phyloP scores from a whole-genome alignment of 2,329 filamentous ascomycete genomes.

The Talaromyces piceae region DNA sequence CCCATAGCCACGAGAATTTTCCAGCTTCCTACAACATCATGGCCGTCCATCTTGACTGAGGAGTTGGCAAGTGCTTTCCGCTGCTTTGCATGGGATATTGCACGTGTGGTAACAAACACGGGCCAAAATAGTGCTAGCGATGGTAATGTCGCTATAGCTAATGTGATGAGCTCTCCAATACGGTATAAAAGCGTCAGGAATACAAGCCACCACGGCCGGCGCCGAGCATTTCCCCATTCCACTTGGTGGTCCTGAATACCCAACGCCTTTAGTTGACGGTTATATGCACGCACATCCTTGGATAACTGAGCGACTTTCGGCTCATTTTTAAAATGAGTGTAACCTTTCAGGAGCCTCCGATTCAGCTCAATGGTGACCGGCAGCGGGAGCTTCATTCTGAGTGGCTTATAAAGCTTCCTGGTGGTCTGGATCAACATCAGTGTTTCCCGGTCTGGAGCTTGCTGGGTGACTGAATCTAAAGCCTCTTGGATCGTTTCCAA shows the following conservation, averaged over 20 bases:
- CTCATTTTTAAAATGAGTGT: conserved; percentile 86
- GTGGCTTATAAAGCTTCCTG: conserved; percentile 84
- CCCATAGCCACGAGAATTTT: conserved; percentile 83
- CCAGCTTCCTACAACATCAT: conserved; percentile 89
- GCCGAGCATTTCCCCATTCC: conserved; percentile 71
- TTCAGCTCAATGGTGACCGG: conserved; percentile 92
- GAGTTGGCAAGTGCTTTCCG: conserved; percentile 76
- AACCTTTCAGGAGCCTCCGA: conserved; percentile 79
- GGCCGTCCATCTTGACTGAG: conserved; percentile 78
- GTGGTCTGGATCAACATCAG: conserved; percentile 94
- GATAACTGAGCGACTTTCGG: conserved; percentile 72
- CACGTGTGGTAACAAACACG: conserved; percentile 75
- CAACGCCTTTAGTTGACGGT: conserved; percentile 73
- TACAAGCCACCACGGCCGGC: conserved; percentile 56
- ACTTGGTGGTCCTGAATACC: conserved; percentile 91
- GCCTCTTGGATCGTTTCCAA: conserved; percentile 81
- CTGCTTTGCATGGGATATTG: conserved; percentile 74
- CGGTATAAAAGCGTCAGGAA: conserved; percentile 72
- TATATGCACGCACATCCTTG: conserved; percentile 73
- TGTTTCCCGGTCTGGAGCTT: conserved; percentile 88
- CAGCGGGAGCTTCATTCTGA: conserved; percentile 84
- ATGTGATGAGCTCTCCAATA: conserved; percentile 64
- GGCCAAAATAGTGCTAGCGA: conserved; percentile 80
- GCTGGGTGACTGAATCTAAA: conserved; percentile 81
- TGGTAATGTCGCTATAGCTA: conserved; percentile 74